Percentiles rank a stretch among this genome's conserved stretches.
phyloP scores from a whole-genome alignment of 192 early-diverging fungal species.

The Podila clonocystis region DNA sequence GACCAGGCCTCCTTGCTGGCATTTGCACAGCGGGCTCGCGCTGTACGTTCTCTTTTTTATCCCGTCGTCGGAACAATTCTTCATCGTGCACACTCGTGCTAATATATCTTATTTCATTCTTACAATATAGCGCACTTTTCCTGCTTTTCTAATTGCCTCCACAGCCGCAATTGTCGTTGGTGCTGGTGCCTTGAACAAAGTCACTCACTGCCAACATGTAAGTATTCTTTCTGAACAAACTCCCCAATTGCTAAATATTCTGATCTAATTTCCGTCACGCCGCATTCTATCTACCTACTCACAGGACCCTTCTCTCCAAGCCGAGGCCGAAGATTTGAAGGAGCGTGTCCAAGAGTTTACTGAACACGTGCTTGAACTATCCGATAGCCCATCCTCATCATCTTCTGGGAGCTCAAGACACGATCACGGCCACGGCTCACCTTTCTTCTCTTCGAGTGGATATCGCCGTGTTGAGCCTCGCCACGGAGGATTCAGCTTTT shows the following conservation, averaged over 20 bases:
- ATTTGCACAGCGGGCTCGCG: not conserved
- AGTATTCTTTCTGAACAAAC: not conserved
- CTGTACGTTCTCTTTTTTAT: not conserved
- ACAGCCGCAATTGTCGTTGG: slow-evolving; percentile 9
- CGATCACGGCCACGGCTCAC: slow-evolving; percentile 18
- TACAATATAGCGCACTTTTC: not conserved
- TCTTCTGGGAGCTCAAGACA: not conserved
- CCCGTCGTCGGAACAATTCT: not conserved
- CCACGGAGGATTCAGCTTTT: slow-evolving; percentile 7
- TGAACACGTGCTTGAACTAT: slow-evolving; percentile 29
- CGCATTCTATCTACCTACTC: too few relatives aligned
- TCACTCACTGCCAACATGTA: slow-evolving; percentile 29
- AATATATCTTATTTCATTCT: not conserved
- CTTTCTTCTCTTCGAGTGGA: slow-evolving; percentile 8
- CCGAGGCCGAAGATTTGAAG: slow-evolving; percentile 29
- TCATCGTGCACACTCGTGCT: too few relatives aligned
- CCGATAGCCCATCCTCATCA: slow-evolving; percentile 25
- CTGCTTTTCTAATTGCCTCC: slow-evolving; percentile 14
- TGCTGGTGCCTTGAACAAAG: slow-evolving; percentile 3
- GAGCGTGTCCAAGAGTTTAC: slow-evolving; percentile 43
- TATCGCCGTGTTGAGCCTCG: not conserved
- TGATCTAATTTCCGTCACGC: not conserved
- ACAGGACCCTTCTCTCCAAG: slow-evolving; percentile 30
- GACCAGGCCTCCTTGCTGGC: not conserved
- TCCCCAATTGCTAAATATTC: not conserved